Evolutionary conservation across 805 yeast species (phyloP).

Genomic region (Saturnispora halmiae): DNA sequence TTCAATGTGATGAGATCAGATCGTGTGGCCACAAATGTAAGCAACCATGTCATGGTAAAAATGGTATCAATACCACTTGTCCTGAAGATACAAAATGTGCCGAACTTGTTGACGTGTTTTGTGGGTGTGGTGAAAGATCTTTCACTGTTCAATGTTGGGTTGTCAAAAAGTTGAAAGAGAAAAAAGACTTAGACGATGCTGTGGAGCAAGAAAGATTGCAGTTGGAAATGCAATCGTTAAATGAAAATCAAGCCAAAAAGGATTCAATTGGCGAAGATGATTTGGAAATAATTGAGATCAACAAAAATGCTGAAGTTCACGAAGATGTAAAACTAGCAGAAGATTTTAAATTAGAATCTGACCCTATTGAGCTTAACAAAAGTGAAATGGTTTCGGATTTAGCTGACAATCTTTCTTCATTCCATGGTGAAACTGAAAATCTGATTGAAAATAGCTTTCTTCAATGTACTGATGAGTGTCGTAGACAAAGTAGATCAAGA

Average conservation of each 20-base stretch:
- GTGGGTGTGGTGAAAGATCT: conserved; percentile 56
- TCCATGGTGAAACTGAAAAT: not conserved
- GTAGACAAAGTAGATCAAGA: conserved; percentile 46
- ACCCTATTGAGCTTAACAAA: too few relatives aligned
- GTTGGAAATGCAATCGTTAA: not conserved
- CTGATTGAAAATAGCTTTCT: conserved; percentile 21
- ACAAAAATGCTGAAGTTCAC: too few relatives aligned
- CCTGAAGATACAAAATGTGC: conserved; percentile 44
- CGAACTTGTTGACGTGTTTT: conserved; percentile 40
- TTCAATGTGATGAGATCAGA: conserved; percentile 46
- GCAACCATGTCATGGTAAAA: conserved; percentile 50
- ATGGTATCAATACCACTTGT: conserved; percentile 33
- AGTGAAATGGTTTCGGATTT: too few relatives aligned
- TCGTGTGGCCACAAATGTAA: conserved; percentile 65
- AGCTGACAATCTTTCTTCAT: too few relatives aligned
- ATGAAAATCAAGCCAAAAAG: not conserved
- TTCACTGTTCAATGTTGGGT: conserved; percentile 44
- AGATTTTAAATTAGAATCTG: too few relatives aligned
- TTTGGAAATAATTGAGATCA: too few relatives aligned
- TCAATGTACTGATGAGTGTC: conserved; percentile 68
- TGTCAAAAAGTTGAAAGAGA: conserved; percentile 16
- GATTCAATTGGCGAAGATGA: not conserved
- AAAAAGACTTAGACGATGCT: not conserved
- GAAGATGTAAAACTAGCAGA: too few relatives aligned
- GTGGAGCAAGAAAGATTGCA: not conserved